A percentile compares a stretch with the other conserved stretches of the same genome.
phyloP scores from a whole-genome alignment of 2,329 filamentous ascomycete species.

The Cladosporium sp. region DNA sequence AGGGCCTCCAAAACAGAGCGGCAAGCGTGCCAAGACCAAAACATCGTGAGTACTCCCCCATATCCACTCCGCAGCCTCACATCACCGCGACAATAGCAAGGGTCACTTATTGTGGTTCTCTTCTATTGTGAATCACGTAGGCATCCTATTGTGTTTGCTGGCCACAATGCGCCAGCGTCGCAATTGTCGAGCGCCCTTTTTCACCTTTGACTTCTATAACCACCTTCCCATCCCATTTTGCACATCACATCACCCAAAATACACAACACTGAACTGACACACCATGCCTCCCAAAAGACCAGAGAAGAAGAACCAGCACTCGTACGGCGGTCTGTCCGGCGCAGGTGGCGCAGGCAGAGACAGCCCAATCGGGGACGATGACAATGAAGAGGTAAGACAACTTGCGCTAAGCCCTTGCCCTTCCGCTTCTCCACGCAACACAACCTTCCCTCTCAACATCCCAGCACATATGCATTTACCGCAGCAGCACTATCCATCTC shows the following conservation, averaged over 20 bases:
- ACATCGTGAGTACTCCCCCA: constrained; percentile 32
- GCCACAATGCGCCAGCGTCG: constrained; percentile 17
- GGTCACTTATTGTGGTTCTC: not conserved
- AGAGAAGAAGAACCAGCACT: constrained; percentile 68
- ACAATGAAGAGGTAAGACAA: constrained; percentile 51
- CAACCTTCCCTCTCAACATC: constrained; percentile 18
- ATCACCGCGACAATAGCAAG: constrained; percentile 10
- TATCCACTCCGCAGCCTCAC: constrained; percentile 11
- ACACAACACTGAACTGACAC: constrained; percentile 21
- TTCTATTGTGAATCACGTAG: constrained; percentile 10
- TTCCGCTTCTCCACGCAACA: constrained; percentile 16
- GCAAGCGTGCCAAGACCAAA: constrained; percentile 36
- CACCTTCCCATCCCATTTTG: constrained; percentile 10
- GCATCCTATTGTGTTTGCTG: constrained; percentile 18
- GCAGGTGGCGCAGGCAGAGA: constrained; percentile 57
- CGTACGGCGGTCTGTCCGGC: constrained; percentile 64
- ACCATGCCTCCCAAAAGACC: constrained; percentile 49
- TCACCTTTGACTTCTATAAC: not conserved
- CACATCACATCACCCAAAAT: constrained; percentile 2
- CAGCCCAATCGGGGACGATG: constrained; percentile 58
- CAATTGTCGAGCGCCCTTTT: not conserved
- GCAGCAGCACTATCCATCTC: constrained; percentile 22
- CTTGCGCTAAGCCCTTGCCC: constrained; percentile 22
- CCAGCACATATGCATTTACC: constrained; percentile 28
- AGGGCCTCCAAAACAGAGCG: constrained; percentile 22